Evolutionary conservation across 2,329 filamentous ascomycete genomes (phyloP).

Genomic region (Metarhizium rileyi): DNA sequence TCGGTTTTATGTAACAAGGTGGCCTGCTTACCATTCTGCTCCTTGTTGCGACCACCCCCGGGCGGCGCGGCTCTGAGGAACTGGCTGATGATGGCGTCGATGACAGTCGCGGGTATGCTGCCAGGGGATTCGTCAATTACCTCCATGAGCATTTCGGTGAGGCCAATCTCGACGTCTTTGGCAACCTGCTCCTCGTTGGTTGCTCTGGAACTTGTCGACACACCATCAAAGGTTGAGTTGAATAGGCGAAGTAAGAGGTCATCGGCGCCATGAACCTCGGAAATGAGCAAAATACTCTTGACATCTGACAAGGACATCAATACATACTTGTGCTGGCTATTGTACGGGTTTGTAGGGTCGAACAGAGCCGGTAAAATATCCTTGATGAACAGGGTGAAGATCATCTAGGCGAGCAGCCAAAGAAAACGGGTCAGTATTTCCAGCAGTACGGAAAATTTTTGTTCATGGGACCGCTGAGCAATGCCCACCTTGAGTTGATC

Average conservation of each 20-base stretch:
- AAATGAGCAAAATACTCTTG: constrained; percentile 87
- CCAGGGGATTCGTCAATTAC: constrained; percentile 77
- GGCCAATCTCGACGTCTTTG: constrained; percentile 88
- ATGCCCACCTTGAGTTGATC: constrained; percentile 76
- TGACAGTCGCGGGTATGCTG: constrained; percentile 64
- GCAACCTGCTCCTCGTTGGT: constrained; percentile 72
- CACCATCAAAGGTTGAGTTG: constrained; percentile 81
- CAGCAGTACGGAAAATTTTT: background rate
- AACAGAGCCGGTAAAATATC: constrained; percentile 76
- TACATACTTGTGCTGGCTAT: constrained; percentile 86
- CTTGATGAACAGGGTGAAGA: constrained; percentile 82
- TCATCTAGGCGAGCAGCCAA: constrained; percentile 51
- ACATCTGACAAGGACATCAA: constrained; percentile 81
- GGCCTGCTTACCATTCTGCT: constrained; percentile 65
- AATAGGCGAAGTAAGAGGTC: constrained; percentile 74
- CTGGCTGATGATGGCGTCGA: constrained; percentile 91
- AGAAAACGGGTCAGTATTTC: constrained; percentile 5
- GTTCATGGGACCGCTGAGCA: background rate
- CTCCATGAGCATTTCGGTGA: constrained; percentile 75
- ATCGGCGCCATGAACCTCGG: constrained; percentile 76
- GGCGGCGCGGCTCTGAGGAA: constrained; percentile 81
- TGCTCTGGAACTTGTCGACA: constrained; percentile 67
- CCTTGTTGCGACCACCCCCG: constrained; percentile 49
- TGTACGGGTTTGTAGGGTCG: constrained; percentile 81
- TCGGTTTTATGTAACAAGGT: constrained; percentile 80